Percentiles rank a stretch among this genome's conserved stretches.
Conservation (phyloP, 208 protist genomes). For the Naegleria fowleri region DNA sequence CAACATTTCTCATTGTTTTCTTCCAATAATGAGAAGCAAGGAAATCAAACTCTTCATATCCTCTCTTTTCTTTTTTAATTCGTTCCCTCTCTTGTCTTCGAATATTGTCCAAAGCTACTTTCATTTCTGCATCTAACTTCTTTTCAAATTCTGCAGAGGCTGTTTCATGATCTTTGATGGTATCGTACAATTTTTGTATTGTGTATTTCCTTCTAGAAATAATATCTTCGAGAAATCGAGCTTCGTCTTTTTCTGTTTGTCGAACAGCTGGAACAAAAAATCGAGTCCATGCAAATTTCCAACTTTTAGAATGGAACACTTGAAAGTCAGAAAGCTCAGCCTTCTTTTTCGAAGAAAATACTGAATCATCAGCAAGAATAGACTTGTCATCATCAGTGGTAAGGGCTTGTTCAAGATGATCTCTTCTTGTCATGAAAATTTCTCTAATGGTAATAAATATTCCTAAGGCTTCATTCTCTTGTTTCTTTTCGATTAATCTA, state of each 20-base stretch:
- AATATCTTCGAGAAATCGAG: background rate
- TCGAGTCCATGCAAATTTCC: background rate
- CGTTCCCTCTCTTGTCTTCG: background rate
- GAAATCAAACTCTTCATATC: background rate
- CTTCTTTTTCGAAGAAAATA: background rate
- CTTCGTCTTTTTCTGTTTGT: background rate
- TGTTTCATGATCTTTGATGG: background rate
- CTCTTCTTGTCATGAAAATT: background rate
- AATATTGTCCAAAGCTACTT: background rate
- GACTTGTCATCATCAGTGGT: background rate
- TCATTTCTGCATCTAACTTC: background rate
- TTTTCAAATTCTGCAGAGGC: background rate
- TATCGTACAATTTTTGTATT: background rate
- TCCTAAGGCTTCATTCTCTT: background rate
- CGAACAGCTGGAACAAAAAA: background rate
- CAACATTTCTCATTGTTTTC: background rate
- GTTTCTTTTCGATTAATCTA: background rate
- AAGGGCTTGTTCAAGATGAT: background rate
- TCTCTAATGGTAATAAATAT: background rate
- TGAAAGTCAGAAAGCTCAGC: background rate
- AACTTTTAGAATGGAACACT: background rate
- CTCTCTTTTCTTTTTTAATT: background rate
- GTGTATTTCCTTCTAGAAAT: background rate
- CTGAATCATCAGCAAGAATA: background rate
- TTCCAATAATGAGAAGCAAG: background rate